Evolutionary conservation across 2,329 filamentous ascomycete species (phyloP), one percentile per base, ranked within the genome.

Genomic region (Samsoniella hepiali): DNA sequence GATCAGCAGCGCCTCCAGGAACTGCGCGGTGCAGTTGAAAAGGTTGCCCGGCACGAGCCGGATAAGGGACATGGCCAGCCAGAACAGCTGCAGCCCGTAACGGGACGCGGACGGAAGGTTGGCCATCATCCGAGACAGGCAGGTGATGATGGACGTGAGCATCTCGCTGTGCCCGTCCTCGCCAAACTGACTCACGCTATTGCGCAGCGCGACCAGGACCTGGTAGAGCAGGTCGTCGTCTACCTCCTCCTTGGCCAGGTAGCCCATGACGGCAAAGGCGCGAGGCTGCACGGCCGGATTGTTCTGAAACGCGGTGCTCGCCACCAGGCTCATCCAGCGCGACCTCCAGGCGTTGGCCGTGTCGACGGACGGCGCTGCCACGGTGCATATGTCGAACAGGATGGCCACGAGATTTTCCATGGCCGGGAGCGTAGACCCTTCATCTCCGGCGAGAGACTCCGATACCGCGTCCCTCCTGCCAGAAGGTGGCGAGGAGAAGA

Each of bases 151-250:
- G 6, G 87, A 84, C 40, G 88, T 82, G 36, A 90, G 79, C 86
- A 90, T 88, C 68, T 90, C 88, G 66, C 81, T 85, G 69, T 84
- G 87, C 63, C 79, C 82, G 63, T 88, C 86, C 63, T 88, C 86
- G 51, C 84, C 82, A 69, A 88, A 89, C 34, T 87, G 82, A n/a
- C 80, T 77, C 17, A 90, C 81, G 68, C 87, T 88, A 66, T 83
- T 87, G 55, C 87, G 82, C 17, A 90, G 77, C 17, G 88, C 86
- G 34, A 90, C 88, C 3, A 90, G 79, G 27, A 90, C 87, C 71
- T 90, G 88, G 70, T 90, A 90, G 2, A 90, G 79, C 4, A 90
- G 77, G 70, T 90, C 88, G 67, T 90, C 88, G 61, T 90, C 88
- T 1, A 90, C 87, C 71, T 90, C 87, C 69, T 90, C 87, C n/a